Percentiles rank a stretch among this genome's conserved stretches.
Conservation (phyloP, 2,329 filamentous ascomycete species). For the Zasmidium citrigriseum region DNA sequence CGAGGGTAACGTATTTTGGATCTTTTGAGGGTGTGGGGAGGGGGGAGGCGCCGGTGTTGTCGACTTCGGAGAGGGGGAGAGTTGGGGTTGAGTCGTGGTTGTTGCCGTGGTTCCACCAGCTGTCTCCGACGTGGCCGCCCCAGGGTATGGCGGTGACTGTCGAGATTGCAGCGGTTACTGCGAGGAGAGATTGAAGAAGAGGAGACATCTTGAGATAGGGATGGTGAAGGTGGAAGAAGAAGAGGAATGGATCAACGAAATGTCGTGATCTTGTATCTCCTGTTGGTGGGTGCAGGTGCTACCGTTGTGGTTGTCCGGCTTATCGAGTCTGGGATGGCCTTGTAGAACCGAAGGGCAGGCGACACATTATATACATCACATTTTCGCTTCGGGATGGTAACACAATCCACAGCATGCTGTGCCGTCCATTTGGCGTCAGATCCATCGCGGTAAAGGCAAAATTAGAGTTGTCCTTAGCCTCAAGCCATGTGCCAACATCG, state of each 20-base stretch:
- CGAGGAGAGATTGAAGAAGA: slow-evolving; percentile 14
- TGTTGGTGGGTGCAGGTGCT: no score
- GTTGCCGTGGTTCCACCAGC: not conserved
- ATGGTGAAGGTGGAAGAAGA: not conserved
- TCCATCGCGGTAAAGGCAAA: slow-evolving; percentile 10
- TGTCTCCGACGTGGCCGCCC: not conserved
- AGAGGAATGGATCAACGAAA: not conserved
- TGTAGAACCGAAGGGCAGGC: not conserved
- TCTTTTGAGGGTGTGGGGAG: slow-evolving; percentile 19
- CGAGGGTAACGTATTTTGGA: slow-evolving; percentile 54
- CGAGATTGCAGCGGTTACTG: slow-evolving; percentile 12
- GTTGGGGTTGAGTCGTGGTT: slow-evolving; percentile 8
- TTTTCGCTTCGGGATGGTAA: no score
- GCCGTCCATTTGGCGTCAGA: slow-evolving; percentile 13
- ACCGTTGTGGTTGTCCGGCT: slow-evolving; percentile 9
- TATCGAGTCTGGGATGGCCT: not conserved
- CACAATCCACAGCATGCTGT: slow-evolving; percentile 1
- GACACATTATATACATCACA: slow-evolving; percentile 11
- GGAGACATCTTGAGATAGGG: slow-evolving; percentile 11
- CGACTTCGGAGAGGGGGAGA: slow-evolving; percentile 19
- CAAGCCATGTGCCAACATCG: slow-evolving; percentile 10
- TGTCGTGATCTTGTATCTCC: not conserved
- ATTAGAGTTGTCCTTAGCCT: slow-evolving; percentile 14
- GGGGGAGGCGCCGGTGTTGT: slow-evolving; percentile 17
- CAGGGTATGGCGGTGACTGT: slow-evolving; percentile 9